These are phyloP conservation scores for Dactylellina drechsleri DNA, from an alignment of 2,329 filamentous ascomycete species.

Conservation along the genomic window DNA sequence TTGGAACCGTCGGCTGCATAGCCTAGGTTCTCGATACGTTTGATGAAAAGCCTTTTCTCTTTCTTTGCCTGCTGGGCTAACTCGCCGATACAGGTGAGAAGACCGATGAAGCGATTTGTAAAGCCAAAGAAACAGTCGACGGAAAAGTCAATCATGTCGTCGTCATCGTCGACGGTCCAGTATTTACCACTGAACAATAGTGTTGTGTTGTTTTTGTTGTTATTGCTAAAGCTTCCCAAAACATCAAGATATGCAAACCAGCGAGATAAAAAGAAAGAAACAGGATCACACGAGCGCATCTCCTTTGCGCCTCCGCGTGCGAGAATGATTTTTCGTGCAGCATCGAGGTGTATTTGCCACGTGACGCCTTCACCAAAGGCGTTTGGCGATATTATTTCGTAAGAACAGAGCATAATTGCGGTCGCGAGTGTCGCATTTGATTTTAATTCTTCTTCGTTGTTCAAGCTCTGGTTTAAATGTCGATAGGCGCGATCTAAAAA, in stretches of 20 bases:
- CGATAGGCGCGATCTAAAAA: slow-evolving; percentile 85
- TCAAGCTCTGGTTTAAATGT: slow-evolving; percentile 74
- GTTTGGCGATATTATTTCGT: slow-evolving; percentile 84
- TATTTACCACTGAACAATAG: slow-evolving; percentile 67
- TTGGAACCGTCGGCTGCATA: slow-evolving; percentile 28
- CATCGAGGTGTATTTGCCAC: slow-evolving; percentile 81
- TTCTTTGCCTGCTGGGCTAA: slow-evolving; percentile 75
- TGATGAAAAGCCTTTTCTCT: slow-evolving; percentile 63
- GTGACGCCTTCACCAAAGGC: slow-evolving; percentile 81
- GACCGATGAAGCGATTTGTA: slow-evolving; percentile 75
- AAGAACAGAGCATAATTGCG: slow-evolving; percentile 83
- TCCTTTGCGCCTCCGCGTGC: slow-evolving; percentile 71
- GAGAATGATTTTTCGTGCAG: slow-evolving; percentile 79
- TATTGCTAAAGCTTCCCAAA: slow-evolving; percentile 72
- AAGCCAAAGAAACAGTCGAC: slow-evolving; percentile 86
- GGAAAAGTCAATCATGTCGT: slow-evolving; percentile 63
- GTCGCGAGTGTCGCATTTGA: slow-evolving; percentile 80
- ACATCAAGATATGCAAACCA: slow-evolving; percentile 89
- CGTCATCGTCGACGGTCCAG: slow-evolving; percentile 68
- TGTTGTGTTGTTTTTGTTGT: slow-evolving; percentile 63
- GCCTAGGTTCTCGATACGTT: slow-evolving; percentile 38
- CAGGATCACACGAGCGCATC: slow-evolving; percentile 67
- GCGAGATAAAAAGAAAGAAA: slow-evolving; percentile 78
- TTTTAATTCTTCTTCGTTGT: slow-evolving; percentile 71
- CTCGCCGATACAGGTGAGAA: slow-evolving; percentile 77